phyloP scores from a whole-genome alignment of 2,329 filamentous ascomycete genomes.

The Taxawa tesnikishii region DNA sequence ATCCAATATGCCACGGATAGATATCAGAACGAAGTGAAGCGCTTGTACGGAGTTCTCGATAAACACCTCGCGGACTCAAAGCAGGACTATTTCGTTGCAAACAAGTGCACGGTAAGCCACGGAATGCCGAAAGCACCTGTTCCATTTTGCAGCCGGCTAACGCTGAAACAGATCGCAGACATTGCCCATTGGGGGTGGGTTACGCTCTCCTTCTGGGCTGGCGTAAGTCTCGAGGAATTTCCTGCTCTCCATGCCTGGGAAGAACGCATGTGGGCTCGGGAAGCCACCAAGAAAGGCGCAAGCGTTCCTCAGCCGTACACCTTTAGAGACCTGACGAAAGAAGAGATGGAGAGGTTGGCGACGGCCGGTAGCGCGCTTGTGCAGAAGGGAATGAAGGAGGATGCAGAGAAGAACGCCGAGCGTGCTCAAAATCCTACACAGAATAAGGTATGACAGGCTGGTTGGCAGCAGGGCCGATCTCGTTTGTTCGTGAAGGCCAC shows the following conservation, averaged over 20 bases:
- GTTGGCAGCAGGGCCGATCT: no score
- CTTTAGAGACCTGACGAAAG: conserved; percentile 46
- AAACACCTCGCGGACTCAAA: conserved; percentile 47
- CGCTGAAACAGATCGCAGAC: conserved; percentile 41
- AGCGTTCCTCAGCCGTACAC: conserved; percentile 56
- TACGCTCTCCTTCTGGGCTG: conserved; percentile 43
- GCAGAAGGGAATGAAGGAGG: conserved; percentile 55
- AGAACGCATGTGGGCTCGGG: conserved; percentile 53
- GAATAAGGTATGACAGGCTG: no score
- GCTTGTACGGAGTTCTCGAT: conserved; percentile 68
- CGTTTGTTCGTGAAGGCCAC: no score
- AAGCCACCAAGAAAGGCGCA: conserved; percentile 62
- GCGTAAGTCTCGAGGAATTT: conserved; percentile 62
- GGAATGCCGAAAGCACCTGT: no score
- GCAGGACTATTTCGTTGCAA: conserved; percentile 45
- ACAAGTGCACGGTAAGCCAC: conserved; percentile 47
- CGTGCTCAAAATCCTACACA: not conserved
- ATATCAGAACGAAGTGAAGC: conserved; percentile 73
- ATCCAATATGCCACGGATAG: conserved; percentile 74
- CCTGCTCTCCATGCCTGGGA: conserved; percentile 68
- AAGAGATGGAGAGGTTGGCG: conserved; percentile 46
- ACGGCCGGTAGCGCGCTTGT: conserved; percentile 47
- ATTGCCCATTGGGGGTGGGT: conserved; percentile 76
- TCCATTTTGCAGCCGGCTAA: conserved; percentile 17
- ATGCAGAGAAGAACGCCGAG: conserved; percentile 37